phyloP scores from a whole-genome alignment of 257 asterid species.

The Gentiana dahurica region DNA sequence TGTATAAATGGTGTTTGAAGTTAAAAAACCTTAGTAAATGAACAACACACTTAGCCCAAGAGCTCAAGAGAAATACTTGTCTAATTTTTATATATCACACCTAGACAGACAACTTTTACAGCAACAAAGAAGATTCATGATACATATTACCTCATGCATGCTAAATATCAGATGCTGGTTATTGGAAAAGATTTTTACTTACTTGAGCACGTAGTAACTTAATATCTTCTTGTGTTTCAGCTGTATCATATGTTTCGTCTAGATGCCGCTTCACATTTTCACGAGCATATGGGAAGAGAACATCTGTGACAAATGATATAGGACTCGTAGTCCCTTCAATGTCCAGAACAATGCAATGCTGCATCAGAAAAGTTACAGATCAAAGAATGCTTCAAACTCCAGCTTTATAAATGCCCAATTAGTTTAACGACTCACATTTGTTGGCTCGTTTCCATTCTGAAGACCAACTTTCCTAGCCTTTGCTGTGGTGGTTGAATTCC shows the following conservation, averaged over 20 bases:
- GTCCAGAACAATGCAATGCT: slow-evolving; percentile 87
- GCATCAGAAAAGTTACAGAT: slow-evolving; percentile 8
- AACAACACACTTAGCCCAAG: no score
- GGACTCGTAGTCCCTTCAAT: slow-evolving; percentile 98
- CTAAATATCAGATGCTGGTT: background rate
- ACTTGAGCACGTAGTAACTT: slow-evolving; percentile 73
- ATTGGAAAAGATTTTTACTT: slow-evolving; percentile 13
- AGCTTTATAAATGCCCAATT: background rate
- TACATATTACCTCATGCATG: no score
- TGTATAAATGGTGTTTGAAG: no score
- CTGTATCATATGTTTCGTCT: slow-evolving; percentile 60
- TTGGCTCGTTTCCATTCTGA: slow-evolving; percentile 28
- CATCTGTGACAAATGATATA: slow-evolving; percentile 78
- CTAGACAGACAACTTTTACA: no score
- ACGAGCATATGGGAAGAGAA: slow-evolving; percentile 91
- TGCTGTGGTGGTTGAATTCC: slow-evolving; percentile 19
- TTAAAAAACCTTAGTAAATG: no score
- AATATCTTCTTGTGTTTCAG: slow-evolving; percentile 83
- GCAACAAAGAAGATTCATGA: background rate
- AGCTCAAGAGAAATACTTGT: no score
- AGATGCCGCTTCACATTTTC: slow-evolving; percentile 85
- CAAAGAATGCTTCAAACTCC: no score
- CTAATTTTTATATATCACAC: no score
- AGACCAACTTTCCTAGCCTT: slow-evolving; percentile 25
- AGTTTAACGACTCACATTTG: slow-evolving; percentile 39